Evolutionary conservation across 2,329 filamentous ascomycete genomes (phyloP).

Genomic region (Cercospora citrullina): DNA sequence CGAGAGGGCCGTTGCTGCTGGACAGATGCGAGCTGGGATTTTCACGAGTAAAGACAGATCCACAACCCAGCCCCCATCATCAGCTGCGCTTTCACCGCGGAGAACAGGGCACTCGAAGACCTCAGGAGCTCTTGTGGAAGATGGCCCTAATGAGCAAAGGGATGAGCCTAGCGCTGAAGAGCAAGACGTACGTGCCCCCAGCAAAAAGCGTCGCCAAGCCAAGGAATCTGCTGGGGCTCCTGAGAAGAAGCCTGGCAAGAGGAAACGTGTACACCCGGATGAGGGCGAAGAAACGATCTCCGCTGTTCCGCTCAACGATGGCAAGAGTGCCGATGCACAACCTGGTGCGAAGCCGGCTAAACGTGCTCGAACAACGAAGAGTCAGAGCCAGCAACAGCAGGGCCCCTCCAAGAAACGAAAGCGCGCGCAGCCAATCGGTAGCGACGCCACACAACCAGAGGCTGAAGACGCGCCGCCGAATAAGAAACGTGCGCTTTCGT

Average conservation of each 20-base stretch:
- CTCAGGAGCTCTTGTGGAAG: neutral
- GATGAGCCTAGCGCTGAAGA: neutral
- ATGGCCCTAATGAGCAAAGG: neutral
- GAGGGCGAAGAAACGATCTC: neutral
- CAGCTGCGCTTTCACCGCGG: neutral
- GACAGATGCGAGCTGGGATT: neutral
- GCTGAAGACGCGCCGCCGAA: neutral
- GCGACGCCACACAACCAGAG: neutral
- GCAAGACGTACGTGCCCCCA: neutral
- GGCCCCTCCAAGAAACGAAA: neutral
- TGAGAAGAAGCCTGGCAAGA: conserved; percentile 5
- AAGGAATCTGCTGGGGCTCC: neutral
- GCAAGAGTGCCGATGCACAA: neutral
- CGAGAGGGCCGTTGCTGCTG: neutral
- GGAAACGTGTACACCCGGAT: neutral
- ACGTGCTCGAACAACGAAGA: conserved; percentile 1
- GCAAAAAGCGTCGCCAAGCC: neutral
- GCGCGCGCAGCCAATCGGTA: neutral
- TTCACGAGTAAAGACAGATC: neutral
- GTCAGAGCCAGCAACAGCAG: neutral
- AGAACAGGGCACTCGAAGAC: neutral
- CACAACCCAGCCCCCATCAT: neutral
- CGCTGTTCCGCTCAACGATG: neutral
- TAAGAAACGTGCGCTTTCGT: neutral
- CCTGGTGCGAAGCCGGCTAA: neutral